Percentiles rank a stretch among this genome's conserved stretches.
Conservation (phyloP, 2,329 filamentous ascomycete genomes). For the Fusarium musae region DNA sequence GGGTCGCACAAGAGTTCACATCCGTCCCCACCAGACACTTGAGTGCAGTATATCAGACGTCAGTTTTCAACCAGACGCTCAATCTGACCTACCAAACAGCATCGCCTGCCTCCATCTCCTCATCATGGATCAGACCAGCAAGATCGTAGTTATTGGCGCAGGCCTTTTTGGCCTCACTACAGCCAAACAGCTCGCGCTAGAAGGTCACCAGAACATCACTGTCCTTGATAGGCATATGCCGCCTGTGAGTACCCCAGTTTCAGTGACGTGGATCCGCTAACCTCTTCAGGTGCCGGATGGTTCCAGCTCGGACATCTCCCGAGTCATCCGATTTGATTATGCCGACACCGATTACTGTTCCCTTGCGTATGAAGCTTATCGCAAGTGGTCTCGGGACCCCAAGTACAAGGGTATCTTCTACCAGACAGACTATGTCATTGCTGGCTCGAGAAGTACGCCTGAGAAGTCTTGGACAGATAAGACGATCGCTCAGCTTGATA, state of each 20-base stretch:
- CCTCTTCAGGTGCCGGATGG: slow-evolving; percentile 44
- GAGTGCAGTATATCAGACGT: background rate
- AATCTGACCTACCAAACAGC: background rate
- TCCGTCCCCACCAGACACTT: slow-evolving; percentile 1
- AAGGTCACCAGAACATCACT: slow-evolving; percentile 50
- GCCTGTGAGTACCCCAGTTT: slow-evolving; percentile 29
- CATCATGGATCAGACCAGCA: slow-evolving; percentile 28
- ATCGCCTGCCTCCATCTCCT: background rate
- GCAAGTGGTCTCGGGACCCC: slow-evolving; percentile 9
- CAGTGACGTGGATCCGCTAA: background rate
- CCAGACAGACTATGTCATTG: slow-evolving; percentile 13
- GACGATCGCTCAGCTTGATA: slow-evolving; percentile 17
- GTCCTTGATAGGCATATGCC: slow-evolving; percentile 49
- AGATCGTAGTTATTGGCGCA: slow-evolving; percentile 46
- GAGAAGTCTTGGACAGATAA: slow-evolving; percentile 27
- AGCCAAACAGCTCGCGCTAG: slow-evolving; percentile 40
- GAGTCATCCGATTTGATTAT: slow-evolving; percentile 65
- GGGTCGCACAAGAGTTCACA: background rate
- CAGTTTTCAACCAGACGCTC: background rate
- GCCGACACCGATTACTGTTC: slow-evolving; percentile 68
- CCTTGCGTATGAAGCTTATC: slow-evolving; percentile 56
- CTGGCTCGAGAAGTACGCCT: background rate
- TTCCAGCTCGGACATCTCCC: slow-evolving; percentile 51
- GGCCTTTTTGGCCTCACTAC: slow-evolving; percentile 47
- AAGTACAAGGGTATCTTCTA: slow-evolving; percentile 32